These are phyloP conservation scores for Trypanosomatidae sp. DNA, from an alignment of 208 protist species.

Conservation along the genomic window DNA sequence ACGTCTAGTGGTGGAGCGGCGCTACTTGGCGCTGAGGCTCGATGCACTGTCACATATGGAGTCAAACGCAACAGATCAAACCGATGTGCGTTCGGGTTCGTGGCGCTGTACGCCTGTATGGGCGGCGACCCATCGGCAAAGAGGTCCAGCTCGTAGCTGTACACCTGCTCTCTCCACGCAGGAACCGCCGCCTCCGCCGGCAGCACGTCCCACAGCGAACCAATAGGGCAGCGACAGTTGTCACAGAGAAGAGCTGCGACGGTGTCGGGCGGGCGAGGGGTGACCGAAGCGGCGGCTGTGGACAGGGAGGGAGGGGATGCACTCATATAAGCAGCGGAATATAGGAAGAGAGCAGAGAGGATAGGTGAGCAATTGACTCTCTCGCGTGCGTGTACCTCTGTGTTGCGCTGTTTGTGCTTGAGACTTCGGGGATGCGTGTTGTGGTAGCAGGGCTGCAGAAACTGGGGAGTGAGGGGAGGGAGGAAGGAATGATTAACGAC, in stretches of 20 bases:
- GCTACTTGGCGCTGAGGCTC: not conserved
- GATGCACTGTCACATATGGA: conserved; percentile 18
- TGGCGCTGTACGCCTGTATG: conserved; percentile 80
- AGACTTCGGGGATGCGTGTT: not conserved
- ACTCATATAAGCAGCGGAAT: not conserved
- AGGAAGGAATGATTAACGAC: not conserved
- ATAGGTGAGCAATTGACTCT: not conserved
- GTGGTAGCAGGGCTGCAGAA: not conserved
- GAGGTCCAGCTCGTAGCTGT: conserved; percentile 77
- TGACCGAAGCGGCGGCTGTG: not conserved
- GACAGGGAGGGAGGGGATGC: not conserved
- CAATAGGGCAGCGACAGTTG: conserved; percentile 46
- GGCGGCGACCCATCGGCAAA: conserved; percentile 39
- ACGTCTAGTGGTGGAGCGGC: not conserved
- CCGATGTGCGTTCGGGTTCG: conserved; percentile 56
- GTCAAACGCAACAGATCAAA: conserved; percentile 76
- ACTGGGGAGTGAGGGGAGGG: not conserved
- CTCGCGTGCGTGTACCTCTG: not conserved
- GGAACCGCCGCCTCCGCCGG: conserved; percentile 24
- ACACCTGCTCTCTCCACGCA: conserved; percentile 58
- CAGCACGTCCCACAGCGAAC: conserved; percentile 47
- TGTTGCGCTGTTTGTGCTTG: not conserved
- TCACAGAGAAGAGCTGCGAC: conserved; percentile 55
- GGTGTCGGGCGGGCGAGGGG: not conserved
- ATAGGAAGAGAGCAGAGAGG: not conserved